Base-by-base conservation (phyloP, 805 yeast genomes). In the Yarrowia sp. region DNA sequence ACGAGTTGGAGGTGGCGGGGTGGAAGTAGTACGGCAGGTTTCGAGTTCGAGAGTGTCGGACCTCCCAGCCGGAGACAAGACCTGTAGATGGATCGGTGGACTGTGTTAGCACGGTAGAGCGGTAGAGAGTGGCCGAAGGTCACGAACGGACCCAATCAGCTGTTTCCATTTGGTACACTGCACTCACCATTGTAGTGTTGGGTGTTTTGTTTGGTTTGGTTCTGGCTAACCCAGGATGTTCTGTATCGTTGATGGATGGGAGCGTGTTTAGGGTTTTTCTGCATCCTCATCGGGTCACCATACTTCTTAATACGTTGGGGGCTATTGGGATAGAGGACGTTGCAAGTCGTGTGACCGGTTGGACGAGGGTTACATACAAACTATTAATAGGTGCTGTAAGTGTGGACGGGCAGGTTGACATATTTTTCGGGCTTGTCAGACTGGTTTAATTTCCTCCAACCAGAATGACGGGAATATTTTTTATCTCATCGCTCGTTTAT, bases 11-110 rank as follows among this genome's bases (percentile, higher is more conserved):
- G 1, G 92, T 85, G 45, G 80, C 80, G 33, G 86, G 84, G 73
- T 92, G 85, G 77, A 83, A 86, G 76, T 80, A 95, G 77, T 95
- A 95, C 66, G 93, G 97, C 70, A 90, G 84, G 71, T 89, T 84
- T 73, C 90, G 91, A 14, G 95, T 87, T 67, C 86, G 84, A 45
- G 97, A 90, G 64, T 85, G 82, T 67, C 86, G 83, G 51, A 95
- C 83, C 43, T 87, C 84, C 98, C 99, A 95, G 53, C 88, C 86
- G 41, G 81, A 78, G 38, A 98, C 97, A 65, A 95, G 82, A 11
- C 99, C 99, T 41, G 95, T 87, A 15, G 65, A 68, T 8, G 69
- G 53, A 47, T 70, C 55, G 13, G 58, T 61, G 17, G 65, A 61
- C 61, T 55, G 61, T 41, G 58, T 51, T 51, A 51, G 58, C n/a